A percentile compares a stretch with the other conserved stretches of the same genome.
Conservation (phyloP, 2,329 filamentous ascomycete genomes). For the Calonectria pteridis region DNA sequence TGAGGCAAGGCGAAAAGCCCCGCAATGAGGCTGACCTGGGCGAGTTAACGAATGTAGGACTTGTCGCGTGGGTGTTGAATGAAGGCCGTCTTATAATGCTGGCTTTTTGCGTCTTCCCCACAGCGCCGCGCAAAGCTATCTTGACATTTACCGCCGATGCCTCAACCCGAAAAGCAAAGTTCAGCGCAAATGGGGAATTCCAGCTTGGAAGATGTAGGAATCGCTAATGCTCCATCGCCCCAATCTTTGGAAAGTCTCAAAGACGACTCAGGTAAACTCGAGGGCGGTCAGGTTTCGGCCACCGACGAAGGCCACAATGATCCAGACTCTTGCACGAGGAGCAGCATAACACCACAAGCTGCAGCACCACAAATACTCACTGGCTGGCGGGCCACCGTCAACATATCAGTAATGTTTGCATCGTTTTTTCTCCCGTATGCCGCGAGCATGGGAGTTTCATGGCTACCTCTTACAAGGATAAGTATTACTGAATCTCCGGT, state of each 20-base stretch:
- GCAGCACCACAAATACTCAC: neutral
- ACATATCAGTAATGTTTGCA: neutral
- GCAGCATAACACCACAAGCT: neutral
- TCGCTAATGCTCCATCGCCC: neutral
- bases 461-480: neutral
- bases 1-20: neutral
- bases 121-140: neutral
- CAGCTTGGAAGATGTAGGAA: neutral
- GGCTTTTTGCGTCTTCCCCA: neutral
- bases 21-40: neutral
- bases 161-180: neutral
- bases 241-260: neutral
- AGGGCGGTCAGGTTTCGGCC: neutral
- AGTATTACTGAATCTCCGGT: neutral
- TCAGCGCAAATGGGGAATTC: neutral
- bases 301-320: neutral
- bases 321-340: neutral
- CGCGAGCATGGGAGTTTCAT: neutral
- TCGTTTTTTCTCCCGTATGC: neutral
- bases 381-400: neutral
- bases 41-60: neutral
- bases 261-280: neutral
- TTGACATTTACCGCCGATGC: neutral
- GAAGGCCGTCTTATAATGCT: neutral
- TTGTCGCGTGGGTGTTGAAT: neutral